Percentiles rank a stretch among this genome's conserved stretches.
Conservation (phyloP, 2,329 filamentous ascomycete genomes). For the Pseudohalonectria lignicola region DNA sequence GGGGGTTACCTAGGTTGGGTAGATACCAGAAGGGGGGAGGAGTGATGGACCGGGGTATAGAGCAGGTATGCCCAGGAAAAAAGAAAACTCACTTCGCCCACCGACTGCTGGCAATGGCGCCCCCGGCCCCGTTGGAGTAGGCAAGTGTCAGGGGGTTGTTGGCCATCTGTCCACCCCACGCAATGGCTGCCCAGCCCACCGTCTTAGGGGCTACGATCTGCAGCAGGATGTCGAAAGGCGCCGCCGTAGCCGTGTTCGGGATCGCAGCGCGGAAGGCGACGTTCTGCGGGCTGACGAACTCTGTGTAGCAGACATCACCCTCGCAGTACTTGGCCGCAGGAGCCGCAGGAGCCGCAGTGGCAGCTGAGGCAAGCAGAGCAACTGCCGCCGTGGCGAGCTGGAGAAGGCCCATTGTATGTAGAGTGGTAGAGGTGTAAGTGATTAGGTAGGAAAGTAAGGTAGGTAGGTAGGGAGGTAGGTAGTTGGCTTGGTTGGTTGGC, state of each 20-base stretch:
- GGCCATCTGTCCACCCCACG: slow-evolving; percentile 28
- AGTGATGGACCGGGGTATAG: too few species aligned
- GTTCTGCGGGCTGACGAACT: slow-evolving; percentile 13
- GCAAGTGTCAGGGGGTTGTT: slow-evolving; percentile 27
- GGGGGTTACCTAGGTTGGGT: slow-evolving; percentile 13
- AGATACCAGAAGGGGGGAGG: not conserved
- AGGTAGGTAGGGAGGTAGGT: too few species aligned
- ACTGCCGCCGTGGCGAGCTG: slow-evolving; percentile 9
- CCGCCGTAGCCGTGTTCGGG: slow-evolving; percentile 16
- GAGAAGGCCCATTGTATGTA: slow-evolving; percentile 12
- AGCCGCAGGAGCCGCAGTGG: slow-evolving; percentile 5
- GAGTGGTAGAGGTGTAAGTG: not conserved
- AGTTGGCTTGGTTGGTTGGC: too few species aligned
- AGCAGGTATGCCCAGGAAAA: not conserved
- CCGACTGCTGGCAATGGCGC: slow-evolving; percentile 23
- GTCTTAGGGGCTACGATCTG: slow-evolving; percentile 25
- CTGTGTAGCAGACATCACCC: slow-evolving; percentile 16
- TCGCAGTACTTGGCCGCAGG: slow-evolving; percentile 16
- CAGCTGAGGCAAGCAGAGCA: slow-evolving; percentile 6
- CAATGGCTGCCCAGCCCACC: slow-evolving; percentile 27
- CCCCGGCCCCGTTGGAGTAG: slow-evolving; percentile 22
- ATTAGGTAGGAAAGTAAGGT: not conserved
- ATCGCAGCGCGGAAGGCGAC: slow-evolving; percentile 17
- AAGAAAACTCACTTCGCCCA: slow-evolving; percentile 19
- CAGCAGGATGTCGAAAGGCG: slow-evolving; percentile 23